Evolutionary conservation across 164 flowering plant genomes (phyloP).

Genomic region (Chloranthus sessilifolius): DNA sequence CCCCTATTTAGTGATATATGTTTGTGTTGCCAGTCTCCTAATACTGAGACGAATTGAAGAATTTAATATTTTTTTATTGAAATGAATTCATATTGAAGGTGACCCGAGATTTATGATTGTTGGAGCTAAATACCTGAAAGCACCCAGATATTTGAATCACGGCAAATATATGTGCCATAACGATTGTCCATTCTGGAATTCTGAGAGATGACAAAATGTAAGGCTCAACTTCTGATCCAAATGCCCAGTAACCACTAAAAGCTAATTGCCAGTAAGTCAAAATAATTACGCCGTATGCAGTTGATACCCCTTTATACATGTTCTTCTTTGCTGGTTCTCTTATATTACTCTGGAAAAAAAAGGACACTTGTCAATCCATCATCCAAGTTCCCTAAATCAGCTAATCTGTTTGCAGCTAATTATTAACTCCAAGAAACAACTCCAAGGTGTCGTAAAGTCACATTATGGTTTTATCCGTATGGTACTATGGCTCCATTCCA

Average conservation of each 20-base stretch:
- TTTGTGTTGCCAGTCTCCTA: too few species aligned
- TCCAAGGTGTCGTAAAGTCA: too few species aligned
- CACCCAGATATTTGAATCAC: conserved; percentile 57
- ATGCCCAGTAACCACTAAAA: conserved; percentile 60
- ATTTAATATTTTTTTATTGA: too few species aligned
- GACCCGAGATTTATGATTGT: background rate
- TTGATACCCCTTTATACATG: conserved; percentile 52
- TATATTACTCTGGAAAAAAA: conserved; percentile 37
- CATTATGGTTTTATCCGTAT: too few species aligned
- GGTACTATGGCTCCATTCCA: too few species aligned
- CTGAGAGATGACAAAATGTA: conserved; percentile 46
- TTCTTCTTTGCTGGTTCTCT: conserved; percentile 49
- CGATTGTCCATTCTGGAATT: conserved; percentile 46
- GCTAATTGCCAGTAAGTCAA: conserved; percentile 56
- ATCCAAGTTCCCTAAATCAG: too few species aligned
- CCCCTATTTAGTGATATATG: too few species aligned
- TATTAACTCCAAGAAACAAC: too few species aligned
- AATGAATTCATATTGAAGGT: background rate
- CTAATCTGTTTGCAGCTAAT: too few species aligned
- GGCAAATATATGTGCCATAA: conserved; percentile 56
- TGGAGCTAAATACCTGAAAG: conserved; percentile 39
- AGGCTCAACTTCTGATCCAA: conserved; percentile 53
- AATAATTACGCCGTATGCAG: conserved; percentile 43
- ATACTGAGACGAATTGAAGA: too few species aligned
- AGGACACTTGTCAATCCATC: conserved; percentile 2